A percentile compares a stretch with the other conserved stretches of the same genome.
phyloP scores from a whole-genome alignment of 352 stramenopile genomes.

The Thalassiosira mediterranea region DNA sequence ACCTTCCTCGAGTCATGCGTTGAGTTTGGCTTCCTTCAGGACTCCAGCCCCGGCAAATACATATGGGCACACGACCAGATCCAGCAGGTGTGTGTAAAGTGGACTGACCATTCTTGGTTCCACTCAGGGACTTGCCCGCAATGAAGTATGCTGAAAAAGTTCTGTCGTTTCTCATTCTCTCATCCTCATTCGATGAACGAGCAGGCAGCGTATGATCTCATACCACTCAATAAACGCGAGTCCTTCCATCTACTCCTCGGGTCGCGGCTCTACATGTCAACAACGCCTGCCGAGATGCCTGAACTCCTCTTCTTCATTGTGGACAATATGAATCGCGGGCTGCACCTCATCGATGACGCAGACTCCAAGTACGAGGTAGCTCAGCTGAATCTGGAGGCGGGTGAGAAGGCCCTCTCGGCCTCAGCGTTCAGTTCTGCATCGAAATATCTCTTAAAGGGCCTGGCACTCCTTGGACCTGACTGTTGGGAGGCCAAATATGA shows the following conservation, averaged over 20 bases:
- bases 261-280: conserved; percentile 43
- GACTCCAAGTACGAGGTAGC: conserved; percentile 40
- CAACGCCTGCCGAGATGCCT: conserved; percentile 27
- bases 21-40: conserved; percentile 21
- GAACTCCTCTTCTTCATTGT: conserved; percentile 41
- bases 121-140: background rate
- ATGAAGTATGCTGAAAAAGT: background rate
- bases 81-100: conserved; percentile 2
- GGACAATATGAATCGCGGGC: conserved; percentile 22
- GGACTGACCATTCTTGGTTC: background rate
- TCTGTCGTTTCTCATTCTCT: background rate
- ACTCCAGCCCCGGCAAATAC: background rate
- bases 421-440: conserved; percentile 46
- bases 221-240: conserved; percentile 31
- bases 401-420: conserved; percentile 27
- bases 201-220: conserved; percentile 20
- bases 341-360: conserved; percentile 10
- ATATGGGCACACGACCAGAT: conserved; percentile 40
- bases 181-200: no score
- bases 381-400: conserved; percentile 38
- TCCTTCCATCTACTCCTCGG: conserved; percentile 63
- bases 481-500: conserved; percentile 51
- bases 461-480: conserved; percentile 39
- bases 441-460: conserved; percentile 41
- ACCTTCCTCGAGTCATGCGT: conserved; percentile 17